A percentile compares a stretch with the other conserved stretches of the same genome.
phyloP scores from a whole-genome alignment of 768 basidiomycete genomes.

The Amyloporia xantha region DNA sequence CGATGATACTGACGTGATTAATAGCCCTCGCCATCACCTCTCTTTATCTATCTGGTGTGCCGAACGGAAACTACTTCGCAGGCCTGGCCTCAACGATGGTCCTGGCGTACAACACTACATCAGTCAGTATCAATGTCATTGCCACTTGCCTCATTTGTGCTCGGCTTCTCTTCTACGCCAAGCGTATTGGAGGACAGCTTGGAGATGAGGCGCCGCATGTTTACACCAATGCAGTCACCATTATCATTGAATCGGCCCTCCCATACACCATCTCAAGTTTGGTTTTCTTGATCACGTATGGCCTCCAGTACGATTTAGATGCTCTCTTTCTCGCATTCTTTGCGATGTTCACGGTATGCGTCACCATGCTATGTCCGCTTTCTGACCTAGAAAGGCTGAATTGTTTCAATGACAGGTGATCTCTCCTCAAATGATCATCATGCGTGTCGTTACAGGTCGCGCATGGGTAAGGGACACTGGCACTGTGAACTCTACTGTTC shows the following conservation, averaged over 20 bases:
- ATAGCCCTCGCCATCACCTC: neutral
- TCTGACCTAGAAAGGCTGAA: neutral
- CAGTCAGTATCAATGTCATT: constrained; percentile 10
- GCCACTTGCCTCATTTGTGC: constrained; percentile 11
- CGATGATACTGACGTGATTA: neutral
- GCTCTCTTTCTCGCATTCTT: constrained; percentile 14
- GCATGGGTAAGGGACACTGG: constrained; percentile 4
- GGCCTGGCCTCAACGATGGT: constrained; percentile 4
- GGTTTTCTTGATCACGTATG: constrained; percentile 13
- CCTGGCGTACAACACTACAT: constrained; percentile 2
- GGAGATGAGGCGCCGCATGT: neutral
- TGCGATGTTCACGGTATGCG: constrained; percentile 15
- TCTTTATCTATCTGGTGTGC: neutral
- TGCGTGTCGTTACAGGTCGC: constrained; percentile 3
- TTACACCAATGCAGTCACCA: constrained; percentile 4
- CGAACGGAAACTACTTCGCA: constrained; percentile 1
- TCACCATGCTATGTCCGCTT: neutral
- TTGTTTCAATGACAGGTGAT: constrained; percentile 5
- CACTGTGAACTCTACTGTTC: neutral
- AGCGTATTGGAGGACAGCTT: neutral
- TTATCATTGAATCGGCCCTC: constrained; percentile 12
- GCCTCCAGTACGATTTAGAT: constrained; percentile 1
- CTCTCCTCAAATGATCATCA: constrained; percentile 9
- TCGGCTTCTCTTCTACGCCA: constrained; percentile 6
- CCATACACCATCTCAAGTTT: constrained; percentile 12